Conservation (phyloP, 106 monocot species). For the Acorus gramineus region DNA sequence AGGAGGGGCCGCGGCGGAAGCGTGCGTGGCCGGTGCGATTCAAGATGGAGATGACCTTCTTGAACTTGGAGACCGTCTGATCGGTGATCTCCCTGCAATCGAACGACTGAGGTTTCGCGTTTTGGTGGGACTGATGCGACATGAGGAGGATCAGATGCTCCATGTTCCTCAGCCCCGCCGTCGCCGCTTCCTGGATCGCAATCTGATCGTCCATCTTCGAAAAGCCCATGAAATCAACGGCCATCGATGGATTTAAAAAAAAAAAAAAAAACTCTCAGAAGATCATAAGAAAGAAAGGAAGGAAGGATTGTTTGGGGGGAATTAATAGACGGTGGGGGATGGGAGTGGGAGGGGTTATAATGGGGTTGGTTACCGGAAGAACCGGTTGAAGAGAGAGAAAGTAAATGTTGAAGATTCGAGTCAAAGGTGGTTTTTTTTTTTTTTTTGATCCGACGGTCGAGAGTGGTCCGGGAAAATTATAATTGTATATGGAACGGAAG, state of each 20-base stretch:
- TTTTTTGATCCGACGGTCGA: too few species aligned
- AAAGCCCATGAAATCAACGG: conserved; percentile 43
- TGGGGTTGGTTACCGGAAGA: too few species aligned
- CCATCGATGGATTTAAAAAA: conserved; percentile 15
- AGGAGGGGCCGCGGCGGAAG: conserved; percentile 56
- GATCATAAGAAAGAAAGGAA: too few species aligned
- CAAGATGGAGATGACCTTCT: conserved; percentile 74
- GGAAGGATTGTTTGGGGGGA: too few species aligned
- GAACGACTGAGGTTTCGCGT: background rate
- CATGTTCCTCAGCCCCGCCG: conserved; percentile 63
- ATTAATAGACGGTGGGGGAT: too few species aligned
- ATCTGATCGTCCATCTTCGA: conserved; percentile 42
- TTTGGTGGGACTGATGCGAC: conserved; percentile 18
- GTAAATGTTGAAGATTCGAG: too few species aligned
- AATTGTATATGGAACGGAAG: too few species aligned
- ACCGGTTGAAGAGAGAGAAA: too few species aligned
- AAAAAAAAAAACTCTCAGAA: too few species aligned
- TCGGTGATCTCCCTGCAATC: conserved; percentile 84
- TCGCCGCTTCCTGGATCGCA: conserved; percentile 75
- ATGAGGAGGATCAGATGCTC: conserved; percentile 64
- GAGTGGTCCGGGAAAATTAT: too few species aligned
- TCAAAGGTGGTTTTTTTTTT: too few species aligned
- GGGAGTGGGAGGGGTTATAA: too few species aligned
- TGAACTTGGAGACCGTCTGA: conserved; percentile 76
- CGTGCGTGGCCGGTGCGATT: conserved; percentile 91